Conservation (phyloP, 2,329 filamentous ascomycete genomes). For the Epicoccum sorghinum region DNA sequence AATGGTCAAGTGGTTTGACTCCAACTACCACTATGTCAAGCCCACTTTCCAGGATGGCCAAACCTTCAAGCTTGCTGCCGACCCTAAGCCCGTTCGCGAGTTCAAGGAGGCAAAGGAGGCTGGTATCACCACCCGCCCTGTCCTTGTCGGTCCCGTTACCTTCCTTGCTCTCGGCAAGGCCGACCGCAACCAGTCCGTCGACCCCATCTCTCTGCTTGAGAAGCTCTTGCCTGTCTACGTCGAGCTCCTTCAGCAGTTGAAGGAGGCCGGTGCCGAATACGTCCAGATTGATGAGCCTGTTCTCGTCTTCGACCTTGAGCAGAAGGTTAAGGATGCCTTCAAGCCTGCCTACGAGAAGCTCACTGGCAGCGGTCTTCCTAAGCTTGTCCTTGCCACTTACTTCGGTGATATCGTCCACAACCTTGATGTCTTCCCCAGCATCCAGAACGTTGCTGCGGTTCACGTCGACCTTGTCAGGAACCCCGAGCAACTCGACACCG, state of each 20-base stretch:
- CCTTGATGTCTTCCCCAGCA: constrained; percentile 82
- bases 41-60: constrained; percentile 97
- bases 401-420: constrained; percentile 99
- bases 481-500: constrained; percentile 93
- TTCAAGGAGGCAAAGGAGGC: constrained; percentile 98
- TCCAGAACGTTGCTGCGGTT: constrained; percentile 76
- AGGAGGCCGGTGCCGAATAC: constrained; percentile 92
- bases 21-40: constrained; percentile 99
- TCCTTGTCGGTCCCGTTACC: constrained; percentile 93
- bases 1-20: constrained; percentile 99
- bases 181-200: constrained; percentile 90
- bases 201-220: constrained; percentile 91
- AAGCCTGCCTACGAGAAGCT: constrained; percentile 97
- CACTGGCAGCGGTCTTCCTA: constrained; percentile 78
- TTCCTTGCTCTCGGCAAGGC: constrained; percentile 98
- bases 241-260: constrained; percentile 89
- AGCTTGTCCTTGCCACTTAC: constrained; percentile 93
- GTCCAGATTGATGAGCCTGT: constrained; percentile 99
- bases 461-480: constrained; percentile 97
- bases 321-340: constrained; percentile 94
- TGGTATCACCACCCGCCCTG: constrained; percentile 89
- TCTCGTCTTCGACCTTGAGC: constrained; percentile 90
- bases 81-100: constrained; percentile 92
- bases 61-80: constrained; percentile 84
- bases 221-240: constrained; percentile 95